phyloP scores from a whole-genome alignment of 225 moss, liverwort and hornwort genomes.

The Bryoerythrophyllum caledonicum region DNA sequence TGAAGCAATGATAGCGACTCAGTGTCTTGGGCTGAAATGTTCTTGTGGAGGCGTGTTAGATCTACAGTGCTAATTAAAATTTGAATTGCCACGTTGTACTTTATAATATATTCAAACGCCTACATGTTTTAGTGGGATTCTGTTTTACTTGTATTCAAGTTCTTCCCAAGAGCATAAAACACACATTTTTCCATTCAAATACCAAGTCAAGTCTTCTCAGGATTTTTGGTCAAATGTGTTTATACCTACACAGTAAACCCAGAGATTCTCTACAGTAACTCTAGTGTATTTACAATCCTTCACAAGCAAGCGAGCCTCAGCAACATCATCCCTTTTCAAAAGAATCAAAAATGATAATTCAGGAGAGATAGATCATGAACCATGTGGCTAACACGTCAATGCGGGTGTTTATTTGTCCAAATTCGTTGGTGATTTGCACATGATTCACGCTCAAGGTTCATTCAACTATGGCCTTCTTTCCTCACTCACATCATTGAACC shows the following conservation, averaged over 20 bases:
- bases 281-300: background rate
- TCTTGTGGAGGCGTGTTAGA: background rate
- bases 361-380: background rate
- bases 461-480: background rate
- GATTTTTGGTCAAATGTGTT: constrained; percentile 1
- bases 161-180: background rate
- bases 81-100: no score
- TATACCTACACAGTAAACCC: background rate
- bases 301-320: no score
- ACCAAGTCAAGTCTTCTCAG: background rate
- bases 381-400: background rate
- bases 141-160: background rate
- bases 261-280: background rate
- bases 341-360: background rate
- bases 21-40: background rate
- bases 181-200: background rate
- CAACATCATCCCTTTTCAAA: background rate
- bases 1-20: background rate
- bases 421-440: no score
- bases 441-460: no score
- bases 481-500: background rate
- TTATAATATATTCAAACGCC: background rate
- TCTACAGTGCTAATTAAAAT: background rate
- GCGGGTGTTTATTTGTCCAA: no score
- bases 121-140: background rate